A percentile compares a stretch with the other conserved stretches of the same genome.
Conservation (phyloP, 2,329 filamentous ascomycete genomes). For the Leptosphaerulina australis region DNA sequence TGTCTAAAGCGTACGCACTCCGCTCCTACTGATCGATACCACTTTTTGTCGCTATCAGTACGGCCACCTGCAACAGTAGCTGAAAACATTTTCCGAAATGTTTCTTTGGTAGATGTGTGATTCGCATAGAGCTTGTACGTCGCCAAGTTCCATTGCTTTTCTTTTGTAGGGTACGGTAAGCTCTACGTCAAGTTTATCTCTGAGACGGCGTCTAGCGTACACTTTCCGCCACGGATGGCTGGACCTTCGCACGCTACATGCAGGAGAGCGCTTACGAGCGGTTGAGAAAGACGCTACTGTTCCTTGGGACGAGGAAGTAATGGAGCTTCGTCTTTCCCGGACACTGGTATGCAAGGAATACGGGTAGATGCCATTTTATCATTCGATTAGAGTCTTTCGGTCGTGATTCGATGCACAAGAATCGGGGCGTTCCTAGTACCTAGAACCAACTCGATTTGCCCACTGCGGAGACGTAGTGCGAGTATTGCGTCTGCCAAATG, state of each 20-base stretch:
- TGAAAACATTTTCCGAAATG: neutral
- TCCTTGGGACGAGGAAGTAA: neutral
- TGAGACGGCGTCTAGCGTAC: neutral
- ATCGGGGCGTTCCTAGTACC: neutral
- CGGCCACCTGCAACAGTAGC: conserved; percentile 4
- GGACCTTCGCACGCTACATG: conserved; percentile 8
- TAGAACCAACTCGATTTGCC: neutral
- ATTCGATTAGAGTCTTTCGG: conserved; percentile 1
- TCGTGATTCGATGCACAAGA: conserved; percentile 1
- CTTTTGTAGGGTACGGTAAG: too few relatives aligned
- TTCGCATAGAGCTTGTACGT: too few relatives aligned
- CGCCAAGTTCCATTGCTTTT: conserved; percentile 6
- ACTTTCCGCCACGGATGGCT: neutral
- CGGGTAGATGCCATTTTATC: conserved; percentile 5
- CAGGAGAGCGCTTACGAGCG: conserved; percentile 17
- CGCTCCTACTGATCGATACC: conserved; percentile 10
- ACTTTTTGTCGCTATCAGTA: conserved; percentile 5
- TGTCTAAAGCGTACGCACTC: conserved; percentile 11
- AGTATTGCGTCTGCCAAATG: conserved; percentile 2
- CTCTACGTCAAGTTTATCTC: neutral
- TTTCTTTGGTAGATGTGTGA: neutral
- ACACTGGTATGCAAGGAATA: conserved; percentile 1
- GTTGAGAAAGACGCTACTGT: conserved; percentile 13
- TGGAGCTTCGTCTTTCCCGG: conserved; percentile 3
- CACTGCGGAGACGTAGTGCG: conserved; percentile 11